phyloP scores from a whole-genome alignment of 306 rosid genomes.

The Quercus cerris region DNA sequence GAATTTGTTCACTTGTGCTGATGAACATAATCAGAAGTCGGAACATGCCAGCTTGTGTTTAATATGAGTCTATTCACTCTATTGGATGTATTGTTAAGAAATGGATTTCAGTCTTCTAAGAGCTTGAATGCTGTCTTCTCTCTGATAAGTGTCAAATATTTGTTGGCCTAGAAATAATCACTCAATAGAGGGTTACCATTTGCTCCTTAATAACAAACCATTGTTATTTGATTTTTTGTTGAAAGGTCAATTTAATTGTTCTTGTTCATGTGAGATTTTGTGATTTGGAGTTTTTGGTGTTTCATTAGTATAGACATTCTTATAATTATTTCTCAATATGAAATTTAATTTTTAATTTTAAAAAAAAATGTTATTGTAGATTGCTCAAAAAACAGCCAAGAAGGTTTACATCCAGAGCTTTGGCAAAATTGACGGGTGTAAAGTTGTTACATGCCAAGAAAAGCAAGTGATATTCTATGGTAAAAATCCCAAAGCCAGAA shows the following conservation, averaged over 20 bases:
- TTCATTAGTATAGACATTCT: background rate
- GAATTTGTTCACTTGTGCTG: no score
- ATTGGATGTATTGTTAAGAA: no score
- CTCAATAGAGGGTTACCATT: background rate
- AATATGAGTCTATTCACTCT: no score
- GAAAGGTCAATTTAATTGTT: background rate
- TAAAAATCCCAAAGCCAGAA: conserved; percentile 35
- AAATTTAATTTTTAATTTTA: background rate
- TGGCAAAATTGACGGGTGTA: conserved; percentile 59
- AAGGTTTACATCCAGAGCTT: conserved; percentile 74
- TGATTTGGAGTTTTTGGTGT: background rate
- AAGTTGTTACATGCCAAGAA: conserved; percentile 67
- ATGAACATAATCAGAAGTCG: no score
- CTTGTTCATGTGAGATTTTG: background rate
- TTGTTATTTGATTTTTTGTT: background rate
- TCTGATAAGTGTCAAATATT: no score
- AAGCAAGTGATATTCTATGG: conserved; percentile 75
- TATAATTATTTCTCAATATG: background rate
- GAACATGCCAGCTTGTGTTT: no score
- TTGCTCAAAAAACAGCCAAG: conserved; percentile 70
- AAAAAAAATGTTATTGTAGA: conserved; percentile 25
- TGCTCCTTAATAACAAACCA: background rate
- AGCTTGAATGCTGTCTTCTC: no score
- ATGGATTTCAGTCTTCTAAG: no score
- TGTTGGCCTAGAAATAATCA: no score